Base-by-base conservation (phyloP, 768 basidiomycete species). In the Kwoniella dendrophila region DNA sequence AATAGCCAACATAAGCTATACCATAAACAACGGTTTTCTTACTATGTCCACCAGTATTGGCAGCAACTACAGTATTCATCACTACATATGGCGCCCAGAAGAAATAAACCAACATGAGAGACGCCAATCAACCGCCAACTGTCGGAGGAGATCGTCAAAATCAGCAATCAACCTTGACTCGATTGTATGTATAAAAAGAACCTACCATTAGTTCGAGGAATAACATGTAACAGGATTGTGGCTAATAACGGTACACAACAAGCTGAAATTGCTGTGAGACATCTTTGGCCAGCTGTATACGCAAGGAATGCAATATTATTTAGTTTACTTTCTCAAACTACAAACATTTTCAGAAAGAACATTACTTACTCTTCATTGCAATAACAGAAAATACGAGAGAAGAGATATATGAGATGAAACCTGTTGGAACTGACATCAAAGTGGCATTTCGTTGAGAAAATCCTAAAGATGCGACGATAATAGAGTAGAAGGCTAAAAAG, bases 1-100 rank as follows among this genome's bases (percentile, higher is more conserved):
- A 48, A 45, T 71, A 71, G 8, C 69, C 69, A 22, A 61, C 56
- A 50, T 70, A 73, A 7, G 69, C 52, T n/a, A 70, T 58, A 26
- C 53, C 69, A 55, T 66, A 66, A 20, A 60, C 59, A 18, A 65
- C 57, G 1, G 47, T 51, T 57, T 68, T 67, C 53, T 73, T 73
- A 27, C 69, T 73, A 36, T 66, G 61, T 0, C 71, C 71, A n/a
- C 56, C 71, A 4, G 69, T 64, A 40, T 72, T 69, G 24, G 65
- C 63, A 27, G 64, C 55, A 22, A 68, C 45, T 2, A 44, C 22
- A 3, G 63, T 54, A 32, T 44, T 59, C 16, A 65, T 61, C 30
- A 69, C 53, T 22, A 65, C 52, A 54, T 70, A 70, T 1, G 69
- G 64, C 2, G 59, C 70, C 71, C 71, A 68, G 67, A 66, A 70